Conservation (phyloP, 1,284 basidiomycete species). For the Sporisorium scitamineum region DNA sequence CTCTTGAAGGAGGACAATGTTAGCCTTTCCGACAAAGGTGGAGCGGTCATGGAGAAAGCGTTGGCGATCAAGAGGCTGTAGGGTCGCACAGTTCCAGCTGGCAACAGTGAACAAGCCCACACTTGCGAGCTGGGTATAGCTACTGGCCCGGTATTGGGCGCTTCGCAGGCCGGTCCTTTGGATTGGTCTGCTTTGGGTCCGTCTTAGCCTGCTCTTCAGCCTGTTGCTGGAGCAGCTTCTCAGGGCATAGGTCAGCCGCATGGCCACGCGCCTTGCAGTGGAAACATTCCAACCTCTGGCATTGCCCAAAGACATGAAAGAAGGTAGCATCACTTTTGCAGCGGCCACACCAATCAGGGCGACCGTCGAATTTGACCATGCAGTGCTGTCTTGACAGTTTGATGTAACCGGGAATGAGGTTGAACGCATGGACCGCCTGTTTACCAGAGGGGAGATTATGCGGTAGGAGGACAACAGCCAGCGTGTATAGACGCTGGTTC, state of each 20-base stretch:
- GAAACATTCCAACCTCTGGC: conserved; percentile 2
- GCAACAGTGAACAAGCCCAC: not conserved
- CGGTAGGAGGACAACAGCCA: too few species aligned
- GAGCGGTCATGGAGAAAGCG: conserved; percentile 7
- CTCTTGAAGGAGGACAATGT: conserved; percentile 7
- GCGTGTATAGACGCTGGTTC: too few species aligned
- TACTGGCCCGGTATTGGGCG: too few species aligned
- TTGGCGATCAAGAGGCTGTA: not conserved
- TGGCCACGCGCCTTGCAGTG: conserved; percentile 4
- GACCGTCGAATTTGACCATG: too few species aligned
- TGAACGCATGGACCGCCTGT: too few species aligned
- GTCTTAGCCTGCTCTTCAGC: too few species aligned
- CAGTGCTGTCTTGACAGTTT: not conserved
- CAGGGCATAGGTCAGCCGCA: conserved; percentile 1
- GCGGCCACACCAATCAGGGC: not conserved
- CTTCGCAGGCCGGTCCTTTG: too few species aligned
- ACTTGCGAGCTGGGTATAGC: too few species aligned
- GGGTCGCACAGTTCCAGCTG: too few species aligned
- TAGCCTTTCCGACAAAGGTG: conserved; percentile 3
- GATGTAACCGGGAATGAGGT: conserved; percentile 1
- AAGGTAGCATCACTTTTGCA: conserved; percentile 4
- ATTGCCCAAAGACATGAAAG: not conserved
- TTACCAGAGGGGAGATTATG: too few species aligned
- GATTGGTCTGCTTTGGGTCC: too few species aligned
- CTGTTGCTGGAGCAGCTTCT: too few species aligned